These are phyloP conservation scores for Leishmania martiniquensis DNA, from an alignment of 208 protist genomes.

Conservation along the genomic window DNA sequence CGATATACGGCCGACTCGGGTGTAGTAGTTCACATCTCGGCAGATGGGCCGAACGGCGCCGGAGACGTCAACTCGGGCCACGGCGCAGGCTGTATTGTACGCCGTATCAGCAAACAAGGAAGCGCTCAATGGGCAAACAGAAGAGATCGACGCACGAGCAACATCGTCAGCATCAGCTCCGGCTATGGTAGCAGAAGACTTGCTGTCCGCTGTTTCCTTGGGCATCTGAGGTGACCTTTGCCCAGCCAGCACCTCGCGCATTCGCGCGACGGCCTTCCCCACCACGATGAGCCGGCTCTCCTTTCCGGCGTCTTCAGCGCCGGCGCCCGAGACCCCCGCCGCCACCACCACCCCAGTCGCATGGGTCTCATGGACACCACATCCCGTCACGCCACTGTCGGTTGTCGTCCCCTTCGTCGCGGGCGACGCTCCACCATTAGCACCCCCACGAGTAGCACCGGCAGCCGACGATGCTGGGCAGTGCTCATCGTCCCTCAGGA, in stretches of 20 bases:
- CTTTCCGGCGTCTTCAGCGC: background rate
- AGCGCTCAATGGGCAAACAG: background rate
- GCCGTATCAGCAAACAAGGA: conserved; percentile 26
- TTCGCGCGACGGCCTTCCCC: conserved; percentile 2
- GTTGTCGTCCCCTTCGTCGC: background rate
- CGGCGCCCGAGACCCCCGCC: background rate
- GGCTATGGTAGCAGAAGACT: background rate
- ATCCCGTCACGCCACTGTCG: background rate
- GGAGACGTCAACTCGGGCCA: conserved; percentile 38
- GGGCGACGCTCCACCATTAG: background rate
- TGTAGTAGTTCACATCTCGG: conserved; percentile 69
- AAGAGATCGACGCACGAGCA: background rate
- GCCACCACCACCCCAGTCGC: background rate
- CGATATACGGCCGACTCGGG: conserved; percentile 45
- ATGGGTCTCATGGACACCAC: background rate
- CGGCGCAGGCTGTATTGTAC: conserved; percentile 25
- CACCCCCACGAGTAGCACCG: background rate
- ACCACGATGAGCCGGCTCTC: conserved; percentile 1
- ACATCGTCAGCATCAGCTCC: background rate
- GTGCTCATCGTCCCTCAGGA: background rate
- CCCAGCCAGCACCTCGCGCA: conserved; percentile 9
- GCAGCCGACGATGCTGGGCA: background rate
- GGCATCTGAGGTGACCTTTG: background rate
- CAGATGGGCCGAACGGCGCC: conserved; percentile 44
- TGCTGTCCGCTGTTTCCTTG: background rate